Base-by-base conservation (phyloP, 2,329 filamentous ascomycete genomes). In the Colletotrichum sp. region DNA sequence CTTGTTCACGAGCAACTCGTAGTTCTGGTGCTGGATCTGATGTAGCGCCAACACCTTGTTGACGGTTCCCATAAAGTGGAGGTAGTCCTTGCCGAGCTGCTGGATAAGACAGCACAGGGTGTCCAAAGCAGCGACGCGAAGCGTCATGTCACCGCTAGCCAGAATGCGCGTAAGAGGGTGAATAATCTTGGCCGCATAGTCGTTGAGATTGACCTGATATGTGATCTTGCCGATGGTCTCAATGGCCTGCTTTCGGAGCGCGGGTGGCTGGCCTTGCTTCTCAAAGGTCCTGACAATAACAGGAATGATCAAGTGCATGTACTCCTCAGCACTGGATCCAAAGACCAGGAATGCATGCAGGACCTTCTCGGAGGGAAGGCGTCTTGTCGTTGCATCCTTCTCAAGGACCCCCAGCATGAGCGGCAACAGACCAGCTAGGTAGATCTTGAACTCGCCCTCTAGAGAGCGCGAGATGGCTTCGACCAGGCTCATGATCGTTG, bases 271-370 rank as follows among this genome's bases (percentile, higher is more conserved):
- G 13, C 94, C 93, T 36, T 94, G 91, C 81, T 95, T 97, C 83
- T 99, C 96, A 81, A 99, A 98, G 65, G 98, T 94, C 60, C 94
- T 93, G 10, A 99, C 96, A 80, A 99, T 96, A 43, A 98, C 95
- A 0, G 97, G 97, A 67, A 99, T 95, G 79, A 99, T 98, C 68
- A 99, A 89, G 83, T 99, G 97, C 97, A 99, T 99, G 84, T 99
- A 99, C 83, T 99, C 97, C 83, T 99, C 97, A 13, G 94, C 95
- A 81, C 96, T 98, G 0, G 96, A 94, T 2, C 97, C 97, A 82
- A 99, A 99, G 1, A 99, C 95, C 32, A 99, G 87, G 84, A 99
- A 98, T 0, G 96, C 96, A 82, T 98, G 97, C 28, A 99, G 88
- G 6, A 99, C 96, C 79, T 94, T 94, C 82, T 98, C 96, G 0